Conservation (phyloP, 352 stramenopile genomes). For the Pythium grandisporangium region DNA sequence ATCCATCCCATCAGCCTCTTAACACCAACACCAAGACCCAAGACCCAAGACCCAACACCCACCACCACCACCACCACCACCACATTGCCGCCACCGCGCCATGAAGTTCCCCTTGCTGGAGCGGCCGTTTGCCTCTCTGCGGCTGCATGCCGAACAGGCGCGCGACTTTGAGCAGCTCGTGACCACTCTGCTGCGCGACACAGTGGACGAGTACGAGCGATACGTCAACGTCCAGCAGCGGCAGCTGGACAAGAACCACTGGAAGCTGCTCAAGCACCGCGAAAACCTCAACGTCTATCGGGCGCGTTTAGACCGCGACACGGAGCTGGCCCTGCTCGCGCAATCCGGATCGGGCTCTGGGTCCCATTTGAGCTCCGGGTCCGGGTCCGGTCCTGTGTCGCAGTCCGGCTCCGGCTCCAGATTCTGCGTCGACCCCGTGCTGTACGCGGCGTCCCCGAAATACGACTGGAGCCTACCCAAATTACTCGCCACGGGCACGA, state of each 20-base stretch:
- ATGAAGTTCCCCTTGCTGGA: conserved; percentile 13
- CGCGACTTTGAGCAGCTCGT: conserved; percentile 3
- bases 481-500: conserved; percentile 34
- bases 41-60: too few relatives aligned
- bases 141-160: background rate
- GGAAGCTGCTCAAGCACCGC: conserved; percentile 6
- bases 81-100: too few relatives aligned
- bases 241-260: background rate
- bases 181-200: conserved; percentile 4
- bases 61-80: too few relatives aligned
- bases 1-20: too few relatives aligned
- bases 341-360: too few relatives aligned
- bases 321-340: conserved; percentile 4
- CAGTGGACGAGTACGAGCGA: conserved; percentile 8
- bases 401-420: too few relatives aligned
- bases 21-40: too few relatives aligned
- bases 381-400: too few relatives aligned
- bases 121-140: conserved; percentile 5
- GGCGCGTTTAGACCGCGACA: conserved; percentile 19
- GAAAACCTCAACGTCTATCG: conserved; percentile 31
- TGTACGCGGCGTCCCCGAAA: background rate
- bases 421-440: too few relatives aligned
- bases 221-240: background rate
- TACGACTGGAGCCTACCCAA: conserved; percentile 25
- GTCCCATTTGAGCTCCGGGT: too few relatives aligned